Evolutionary conservation across 108 stramenopile species (phyloP), one percentile per base, ranked within the genome.

Genomic region (Cyclotella baltica): DNA sequence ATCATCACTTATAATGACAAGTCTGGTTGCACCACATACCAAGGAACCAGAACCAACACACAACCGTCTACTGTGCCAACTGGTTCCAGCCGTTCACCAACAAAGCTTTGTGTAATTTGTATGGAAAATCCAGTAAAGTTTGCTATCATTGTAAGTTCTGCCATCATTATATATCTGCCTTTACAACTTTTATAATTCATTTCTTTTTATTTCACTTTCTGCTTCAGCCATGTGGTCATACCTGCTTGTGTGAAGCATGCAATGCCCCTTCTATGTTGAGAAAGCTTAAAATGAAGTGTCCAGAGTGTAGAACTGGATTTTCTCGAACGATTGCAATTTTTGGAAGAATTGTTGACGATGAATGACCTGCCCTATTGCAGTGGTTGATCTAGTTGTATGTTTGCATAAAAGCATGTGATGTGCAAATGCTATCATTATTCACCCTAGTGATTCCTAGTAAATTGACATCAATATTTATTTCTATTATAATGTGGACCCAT

Each of bases 261-360:
- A 55, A 34, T 16, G 37, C 55, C 3, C 35, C 46, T 11, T 30
- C 67, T 27, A 52, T 30, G 29, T 23, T 73, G 23, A 61, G 59
- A 31, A 84, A 84, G 31, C 62, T 84, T 22, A 65, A 68, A 38
- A 22, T 40, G 4, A 73, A 70, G 23, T 84, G 83, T 48, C 83
- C 83, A 10, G 83, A 84, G 38, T 84, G 83, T 74, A 43, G 77
- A 2, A 30, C 40, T 9, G n/a, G 22, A 19, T 62, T 84, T 33
- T 47, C 47, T 20, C 23, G 51, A 27, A 48, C 67, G 11, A 55
- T 69, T 11, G 56, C 46, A 22, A 57, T 84, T 18, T 84, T 57
- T 47, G 83, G 83, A 6, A 47, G 77, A 38, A 77, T 84, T 53
- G 83, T 84, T 25, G 62, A 84, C 48, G 83, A 84, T 20, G 73